Percentiles rank a stretch among this genome's conserved stretches.
phyloP scores from a whole-genome alignment of 305 asterid species.

The Striga hermonthica region DNA sequence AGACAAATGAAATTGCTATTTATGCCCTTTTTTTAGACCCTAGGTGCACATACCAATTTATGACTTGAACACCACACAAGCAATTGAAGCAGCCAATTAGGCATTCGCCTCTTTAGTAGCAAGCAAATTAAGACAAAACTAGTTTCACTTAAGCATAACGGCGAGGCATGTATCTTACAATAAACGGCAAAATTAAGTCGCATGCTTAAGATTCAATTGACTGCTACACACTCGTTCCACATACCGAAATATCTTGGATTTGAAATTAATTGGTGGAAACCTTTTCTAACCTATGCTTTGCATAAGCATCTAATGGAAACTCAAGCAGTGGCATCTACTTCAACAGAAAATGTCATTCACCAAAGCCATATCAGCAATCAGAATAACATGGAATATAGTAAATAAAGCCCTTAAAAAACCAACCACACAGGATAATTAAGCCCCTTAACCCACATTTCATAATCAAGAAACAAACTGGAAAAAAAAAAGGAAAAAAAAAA shows the following conservation, averaged over 20 bases:
- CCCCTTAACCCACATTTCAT: conserved; percentile 27
- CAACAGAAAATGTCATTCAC: conserved; percentile 10
- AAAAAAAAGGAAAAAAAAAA: background rate
- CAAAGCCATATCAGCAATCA: conserved; percentile 17
- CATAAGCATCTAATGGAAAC: background rate
- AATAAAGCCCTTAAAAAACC: conserved; percentile 14
- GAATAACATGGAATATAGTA: background rate
- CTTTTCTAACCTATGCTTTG: background rate
- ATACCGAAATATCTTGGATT: background rate
- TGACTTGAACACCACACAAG: background rate
- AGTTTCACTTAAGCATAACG: background rate
- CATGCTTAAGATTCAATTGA: background rate
- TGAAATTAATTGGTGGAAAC: background rate
- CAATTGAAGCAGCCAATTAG: background rate
- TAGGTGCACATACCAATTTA: background rate
- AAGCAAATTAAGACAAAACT: conserved; percentile 5
- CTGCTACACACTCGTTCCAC: background rate
- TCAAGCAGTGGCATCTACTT: background rate
- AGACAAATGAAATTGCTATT: background rate
- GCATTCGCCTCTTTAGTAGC: background rate
- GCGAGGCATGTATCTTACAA: background rate
- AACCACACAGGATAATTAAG: conserved; percentile 13
- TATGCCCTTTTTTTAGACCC: background rate
- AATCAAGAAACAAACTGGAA: background rate
- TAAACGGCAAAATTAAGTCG: background rate